Conservation (phyloP, 345 rosid genomes). For the Populus davidiana region DNA sequence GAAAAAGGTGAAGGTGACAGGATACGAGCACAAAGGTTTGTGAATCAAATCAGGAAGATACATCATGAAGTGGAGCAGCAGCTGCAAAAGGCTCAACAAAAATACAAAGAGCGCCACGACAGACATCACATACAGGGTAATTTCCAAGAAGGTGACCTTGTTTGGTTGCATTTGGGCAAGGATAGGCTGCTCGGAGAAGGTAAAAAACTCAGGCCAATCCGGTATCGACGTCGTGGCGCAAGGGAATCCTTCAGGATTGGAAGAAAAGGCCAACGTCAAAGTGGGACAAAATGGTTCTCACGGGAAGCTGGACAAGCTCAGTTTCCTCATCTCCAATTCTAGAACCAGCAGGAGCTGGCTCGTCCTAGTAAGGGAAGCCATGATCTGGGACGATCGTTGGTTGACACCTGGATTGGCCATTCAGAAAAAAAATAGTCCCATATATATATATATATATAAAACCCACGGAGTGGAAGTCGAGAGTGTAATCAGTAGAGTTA, state of each 20-base stretch:
- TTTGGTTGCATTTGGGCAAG: neutral
- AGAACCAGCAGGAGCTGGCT: neutral
- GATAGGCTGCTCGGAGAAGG: neutral
- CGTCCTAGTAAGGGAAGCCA: neutral
- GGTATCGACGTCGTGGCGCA: neutral
- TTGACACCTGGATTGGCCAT: neutral
- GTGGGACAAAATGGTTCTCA: neutral
- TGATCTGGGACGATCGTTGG: neutral
- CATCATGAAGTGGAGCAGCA: neutral
- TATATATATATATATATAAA: no score
- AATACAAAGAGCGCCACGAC: neutral
- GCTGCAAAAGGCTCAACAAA: neutral
- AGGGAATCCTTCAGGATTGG: neutral
- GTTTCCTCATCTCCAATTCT: neutral
- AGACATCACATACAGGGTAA: neutral
- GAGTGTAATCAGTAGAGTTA: no score
- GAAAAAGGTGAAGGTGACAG: neutral
- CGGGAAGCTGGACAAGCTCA: neutral
- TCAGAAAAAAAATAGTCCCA: no score
- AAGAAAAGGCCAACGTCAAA: neutral
- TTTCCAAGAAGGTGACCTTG: conserved; percentile 1
- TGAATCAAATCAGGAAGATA: neutral
- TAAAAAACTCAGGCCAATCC: neutral
- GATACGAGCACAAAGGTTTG: neutral
- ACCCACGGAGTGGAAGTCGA: no score